Conservation (phyloP, 2,329 filamentous ascomycete genomes). For the Clarireedia hainanense region DNA sequence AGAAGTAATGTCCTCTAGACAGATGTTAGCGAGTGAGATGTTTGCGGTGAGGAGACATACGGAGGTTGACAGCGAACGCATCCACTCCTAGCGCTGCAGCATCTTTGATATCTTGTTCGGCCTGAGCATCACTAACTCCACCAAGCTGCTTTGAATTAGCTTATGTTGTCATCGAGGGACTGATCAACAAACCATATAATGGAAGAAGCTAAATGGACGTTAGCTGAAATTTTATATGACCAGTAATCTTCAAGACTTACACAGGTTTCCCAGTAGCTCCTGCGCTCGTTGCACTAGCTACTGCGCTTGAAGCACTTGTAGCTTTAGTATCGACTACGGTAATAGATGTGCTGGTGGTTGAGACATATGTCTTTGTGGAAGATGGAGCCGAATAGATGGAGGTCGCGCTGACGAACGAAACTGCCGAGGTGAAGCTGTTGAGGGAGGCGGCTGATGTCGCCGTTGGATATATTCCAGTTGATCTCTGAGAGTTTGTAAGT, state of each 20-base stretch:
- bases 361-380: not conserved
- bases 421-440: not conserved
- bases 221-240: not conserved
- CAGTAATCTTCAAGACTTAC: not conserved
- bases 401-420: not conserved
- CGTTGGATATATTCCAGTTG: not conserved
- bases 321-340: not conserved
- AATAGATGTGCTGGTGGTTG: not conserved
- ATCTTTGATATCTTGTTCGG: conserved; percentile 13
- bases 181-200: conserved; percentile 3
- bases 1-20: not conserved
- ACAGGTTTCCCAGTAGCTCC: conserved; percentile 8
- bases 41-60: not conserved
- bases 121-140: conserved; percentile 10
- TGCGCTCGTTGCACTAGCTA: not conserved
- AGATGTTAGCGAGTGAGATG: too few species aligned
- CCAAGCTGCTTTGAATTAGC: not conserved
- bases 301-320: not conserved
- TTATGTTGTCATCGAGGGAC: too few species aligned
- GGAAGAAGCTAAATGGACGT: conserved; percentile 8
- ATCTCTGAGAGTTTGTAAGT: conserved; percentile 1
- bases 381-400: not conserved
- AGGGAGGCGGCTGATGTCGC: not conserved
- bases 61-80: conserved; percentile 14
- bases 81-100: conserved; percentile 13